Percentiles rank a stretch among this genome's conserved stretches.
Conservation (phyloP, 805 yeast species). For the Metschnikowia peoriensis region DNA sequence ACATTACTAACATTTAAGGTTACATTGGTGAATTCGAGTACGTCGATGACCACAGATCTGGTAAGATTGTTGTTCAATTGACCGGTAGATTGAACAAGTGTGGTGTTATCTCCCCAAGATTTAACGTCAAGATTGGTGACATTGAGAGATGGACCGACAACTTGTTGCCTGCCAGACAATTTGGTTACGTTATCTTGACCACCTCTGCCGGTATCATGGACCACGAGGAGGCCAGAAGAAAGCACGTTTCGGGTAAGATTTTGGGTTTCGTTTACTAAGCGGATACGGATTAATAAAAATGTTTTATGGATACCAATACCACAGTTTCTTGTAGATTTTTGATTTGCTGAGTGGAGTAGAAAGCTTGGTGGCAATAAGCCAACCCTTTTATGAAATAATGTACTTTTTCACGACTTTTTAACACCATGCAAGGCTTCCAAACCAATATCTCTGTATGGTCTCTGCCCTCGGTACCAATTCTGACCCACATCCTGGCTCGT, state of each 20-base stretch:
- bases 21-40: constrained; percentile 38
- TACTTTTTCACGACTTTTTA: too few relatives aligned
- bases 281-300: constrained; percentile 1
- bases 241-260: constrained; percentile 98
- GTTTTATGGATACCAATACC: not conserved
- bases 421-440: too few relatives aligned
- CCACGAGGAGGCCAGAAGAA: constrained; percentile 99
- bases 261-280: constrained; percentile 92
- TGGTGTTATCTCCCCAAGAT: constrained; percentile 98
- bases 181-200: constrained; percentile 96
- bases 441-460: too few relatives aligned
- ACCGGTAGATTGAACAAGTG: constrained; percentile 62
- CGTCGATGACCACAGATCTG: constrained; percentile 37
- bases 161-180: constrained; percentile 98
- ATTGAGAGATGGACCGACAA: constrained; percentile 98
- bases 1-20: constrained; percentile 24
- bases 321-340: not conserved
- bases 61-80: constrained; percentile 37
- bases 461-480: too few relatives aligned
- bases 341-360: not conserved
- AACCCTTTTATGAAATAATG: not conserved
- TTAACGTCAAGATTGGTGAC: constrained; percentile 92
- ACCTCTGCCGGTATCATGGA: constrained; percentile 99
- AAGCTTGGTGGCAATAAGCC: not conserved
- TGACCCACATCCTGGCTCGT: too few relatives aligned